Conservation (phyloP, 1,284 basidiomycete genomes). For the Chalciporus sp. region DNA sequence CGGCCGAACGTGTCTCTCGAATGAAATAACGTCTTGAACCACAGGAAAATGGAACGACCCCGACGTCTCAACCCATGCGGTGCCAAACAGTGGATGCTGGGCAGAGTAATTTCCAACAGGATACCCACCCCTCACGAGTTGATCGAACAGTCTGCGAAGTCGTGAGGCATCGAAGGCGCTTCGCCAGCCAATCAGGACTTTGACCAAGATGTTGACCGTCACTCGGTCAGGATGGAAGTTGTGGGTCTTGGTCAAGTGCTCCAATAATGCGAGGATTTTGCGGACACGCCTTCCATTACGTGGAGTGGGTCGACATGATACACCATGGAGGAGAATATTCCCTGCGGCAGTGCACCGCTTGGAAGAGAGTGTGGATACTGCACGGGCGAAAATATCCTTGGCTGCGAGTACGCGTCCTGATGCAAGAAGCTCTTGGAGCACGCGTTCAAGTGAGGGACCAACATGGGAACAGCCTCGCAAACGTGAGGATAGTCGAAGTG, state of each 20-base stretch:
- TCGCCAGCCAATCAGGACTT: constrained; percentile 53
- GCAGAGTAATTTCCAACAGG: constrained; percentile 38
- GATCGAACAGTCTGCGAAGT: constrained; percentile 60
- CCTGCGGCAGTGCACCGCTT: constrained; percentile 46
- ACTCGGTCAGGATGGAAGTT: constrained; percentile 60
- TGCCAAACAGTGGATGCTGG: constrained; percentile 46
- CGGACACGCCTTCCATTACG: constrained; percentile 48
- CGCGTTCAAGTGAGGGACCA: constrained; percentile 14
- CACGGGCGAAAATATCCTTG: constrained; percentile 40
- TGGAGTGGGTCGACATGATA: constrained; percentile 34
- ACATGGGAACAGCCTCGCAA: constrained; percentile 8
- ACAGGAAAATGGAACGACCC: constrained; percentile 35
- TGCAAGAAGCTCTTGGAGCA: constrained; percentile 24
- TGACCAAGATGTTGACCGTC: constrained; percentile 66
- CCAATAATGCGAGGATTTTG: constrained; percentile 42
- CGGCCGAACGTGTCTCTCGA: constrained; percentile 58
- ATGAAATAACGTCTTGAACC: constrained; percentile 45
- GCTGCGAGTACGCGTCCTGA: constrained; percentile 43
- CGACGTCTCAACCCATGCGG: constrained; percentile 22
- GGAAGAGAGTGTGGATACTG: constrained; percentile 31
- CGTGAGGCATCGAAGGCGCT: constrained; percentile 41
- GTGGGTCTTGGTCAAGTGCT: constrained; percentile 41
- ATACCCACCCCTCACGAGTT: constrained; percentile 58
- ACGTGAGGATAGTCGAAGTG: constrained; percentile 23
- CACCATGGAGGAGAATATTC: constrained; percentile 56